Conservation (phyloP, 2,329 filamentous ascomycete species). For the Phyllosticta capitalensis region DNA sequence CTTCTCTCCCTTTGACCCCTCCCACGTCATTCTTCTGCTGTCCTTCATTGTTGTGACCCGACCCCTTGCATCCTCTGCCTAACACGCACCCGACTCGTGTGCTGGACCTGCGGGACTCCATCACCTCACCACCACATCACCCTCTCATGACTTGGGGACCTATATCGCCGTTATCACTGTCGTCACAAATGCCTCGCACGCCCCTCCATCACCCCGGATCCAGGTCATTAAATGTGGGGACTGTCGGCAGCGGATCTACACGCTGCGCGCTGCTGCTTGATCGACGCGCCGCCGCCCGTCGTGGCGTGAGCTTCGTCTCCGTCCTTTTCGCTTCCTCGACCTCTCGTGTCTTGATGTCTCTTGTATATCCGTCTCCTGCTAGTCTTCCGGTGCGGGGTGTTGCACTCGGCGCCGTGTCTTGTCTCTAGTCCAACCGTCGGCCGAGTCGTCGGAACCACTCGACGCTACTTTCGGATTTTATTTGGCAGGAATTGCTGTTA, state of each 20-base stretch:
- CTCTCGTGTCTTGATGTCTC: not conserved
- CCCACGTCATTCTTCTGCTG: not conserved
- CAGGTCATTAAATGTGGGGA: not conserved
- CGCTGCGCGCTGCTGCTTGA: not conserved
- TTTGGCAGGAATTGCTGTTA: not conserved
- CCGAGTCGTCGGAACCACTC: not conserved
- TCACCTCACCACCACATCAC: constrained; percentile 8
- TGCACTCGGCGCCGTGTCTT: not conserved
- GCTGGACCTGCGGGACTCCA: not conserved
- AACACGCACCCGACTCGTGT: not conserved
- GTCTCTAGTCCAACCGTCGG: not conserved
- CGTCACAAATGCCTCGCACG: not conserved
- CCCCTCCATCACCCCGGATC: not conserved
- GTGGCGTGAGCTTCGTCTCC: not conserved
- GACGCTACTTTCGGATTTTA: not conserved
- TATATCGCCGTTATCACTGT: not conserved
- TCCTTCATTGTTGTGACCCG: not conserved
- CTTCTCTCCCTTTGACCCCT: not conserved
- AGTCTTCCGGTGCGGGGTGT: not conserved
- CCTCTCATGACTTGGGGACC: constrained; percentile 2
- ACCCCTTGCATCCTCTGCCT: not conserved
- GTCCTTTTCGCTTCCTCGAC: not conserved
- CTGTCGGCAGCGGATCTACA: not conserved
- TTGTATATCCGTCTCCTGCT: not conserved
- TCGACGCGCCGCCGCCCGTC: not conserved